Evolutionary conservation across 2,329 filamentous ascomycete genomes (phyloP).

Genomic region (Pseudonectria foliicola): DNA sequence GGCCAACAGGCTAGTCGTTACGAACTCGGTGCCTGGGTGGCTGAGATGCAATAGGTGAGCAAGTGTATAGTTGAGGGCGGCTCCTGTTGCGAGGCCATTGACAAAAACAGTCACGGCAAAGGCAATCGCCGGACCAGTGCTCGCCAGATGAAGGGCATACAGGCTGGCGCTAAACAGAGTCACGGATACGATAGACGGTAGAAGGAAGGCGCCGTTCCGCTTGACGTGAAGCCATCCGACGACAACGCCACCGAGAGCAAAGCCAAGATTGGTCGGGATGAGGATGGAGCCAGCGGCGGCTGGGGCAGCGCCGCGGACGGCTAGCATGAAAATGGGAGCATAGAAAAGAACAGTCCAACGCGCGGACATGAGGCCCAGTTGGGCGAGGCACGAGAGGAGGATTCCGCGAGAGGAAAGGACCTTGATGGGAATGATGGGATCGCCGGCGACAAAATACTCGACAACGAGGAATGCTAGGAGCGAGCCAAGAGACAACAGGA

Average conservation of each 20-base stretch:
- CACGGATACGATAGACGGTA: conserved; percentile 53
- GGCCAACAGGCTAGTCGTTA: conserved; percentile 66
- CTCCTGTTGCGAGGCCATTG: conserved; percentile 68
- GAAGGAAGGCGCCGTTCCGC: conserved; percentile 65
- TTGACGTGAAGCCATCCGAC: conserved; percentile 72
- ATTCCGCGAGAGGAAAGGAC: conserved; percentile 65
- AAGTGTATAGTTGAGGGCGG: conserved; percentile 71
- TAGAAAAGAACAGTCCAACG: conserved; percentile 80
- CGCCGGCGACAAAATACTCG: conserved; percentile 55
- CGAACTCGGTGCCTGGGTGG: conserved; percentile 58
- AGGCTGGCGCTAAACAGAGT: conserved; percentile 55
- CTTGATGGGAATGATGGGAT: conserved; percentile 68
- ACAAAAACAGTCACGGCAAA: conserved; percentile 57
- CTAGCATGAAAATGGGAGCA: conserved; percentile 70
- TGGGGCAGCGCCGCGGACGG: conserved; percentile 62
- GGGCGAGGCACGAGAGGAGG: conserved; percentile 65
- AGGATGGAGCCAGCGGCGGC: conserved; percentile 68
- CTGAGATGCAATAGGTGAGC: conserved; percentile 73
- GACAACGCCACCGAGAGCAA: conserved; percentile 64
- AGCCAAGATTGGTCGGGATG: conserved; percentile 75
- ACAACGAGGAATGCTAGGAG: conserved; percentile 51
- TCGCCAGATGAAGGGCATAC: conserved; percentile 47
- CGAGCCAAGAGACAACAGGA: conserved; percentile 49
- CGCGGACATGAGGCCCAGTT: conserved; percentile 71
- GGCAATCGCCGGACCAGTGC: conserved; percentile 42